Evolutionary conservation across 805 yeast species (phyloP), one percentile per base, ranked within the genome.

Genomic region (Sporopachydermia lactativora): DNA sequence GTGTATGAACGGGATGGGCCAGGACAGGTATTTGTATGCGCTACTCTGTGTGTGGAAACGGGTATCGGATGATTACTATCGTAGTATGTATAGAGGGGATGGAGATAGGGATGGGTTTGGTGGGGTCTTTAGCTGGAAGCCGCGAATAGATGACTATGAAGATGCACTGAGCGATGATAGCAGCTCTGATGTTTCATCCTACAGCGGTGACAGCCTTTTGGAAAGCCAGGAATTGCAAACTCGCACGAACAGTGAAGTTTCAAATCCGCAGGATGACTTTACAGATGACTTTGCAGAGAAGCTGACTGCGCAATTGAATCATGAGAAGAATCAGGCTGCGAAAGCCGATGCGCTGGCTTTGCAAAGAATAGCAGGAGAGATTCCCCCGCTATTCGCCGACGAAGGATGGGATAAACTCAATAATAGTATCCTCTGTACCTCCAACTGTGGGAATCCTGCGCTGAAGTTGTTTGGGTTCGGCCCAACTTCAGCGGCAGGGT

Each of bases 371-470:
- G 31, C n/a, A 8, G 54, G 52, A 34, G 66, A 66, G 16, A 62
- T 84, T 39, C 96, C 96, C 4, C 63, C 76, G 3, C 69, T 86
- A 8, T 86, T 85, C 60, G 80, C 82, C 1, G 95, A 86, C 57
- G 64, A 73, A 4, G 94, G 95, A 18, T 86, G 96, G 96, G 84
- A 79, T 50, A 73, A 76, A 53, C 61, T 86, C 44, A 84, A 84
- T 59, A 81, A 77, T 48, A 80, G 88, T 3, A 70, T 85, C 15
- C 63, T 86, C 17, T 81, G 92, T 11, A 81, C 92, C 3, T 77
- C 88, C 14, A 86, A 86, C 58, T 86, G 96, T 62, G 96, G 96
- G 31, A 86, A 86, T 55, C 94, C 95, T 4, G 81, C 95, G 1
- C 65, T 86, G 43, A 77, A 81, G 46, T 66, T 80, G 39, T 86